Evolutionary conservation across 2,329 filamentous ascomycete genomes (phyloP).

Genomic region (Colletotrichum phormii): DNA sequence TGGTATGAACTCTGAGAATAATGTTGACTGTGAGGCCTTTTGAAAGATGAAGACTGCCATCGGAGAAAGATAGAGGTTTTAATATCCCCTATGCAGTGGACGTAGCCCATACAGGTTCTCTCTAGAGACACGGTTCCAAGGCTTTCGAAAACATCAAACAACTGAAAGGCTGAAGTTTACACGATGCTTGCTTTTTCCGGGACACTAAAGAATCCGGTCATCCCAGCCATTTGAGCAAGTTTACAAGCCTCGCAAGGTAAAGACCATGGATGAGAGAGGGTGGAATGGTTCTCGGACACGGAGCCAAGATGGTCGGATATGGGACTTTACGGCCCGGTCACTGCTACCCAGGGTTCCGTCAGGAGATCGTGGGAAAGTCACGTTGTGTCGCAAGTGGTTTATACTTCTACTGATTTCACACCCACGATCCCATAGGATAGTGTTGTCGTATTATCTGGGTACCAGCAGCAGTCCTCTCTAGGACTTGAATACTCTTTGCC

Average conservation of each 20-base stretch:
- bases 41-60: no score
- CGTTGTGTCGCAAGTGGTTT: background rate
- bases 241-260: background rate
- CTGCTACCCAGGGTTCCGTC: background rate
- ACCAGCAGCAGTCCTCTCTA: background rate
- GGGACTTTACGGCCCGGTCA: no score
- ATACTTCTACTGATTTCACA: background rate
- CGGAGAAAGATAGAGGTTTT: no score
- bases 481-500: background rate
- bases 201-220: background rate
- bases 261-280: background rate
- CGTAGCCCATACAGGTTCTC: no score
- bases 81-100: no score
- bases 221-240: background rate
- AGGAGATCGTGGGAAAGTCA: background rate
- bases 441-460: background rate
- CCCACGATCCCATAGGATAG: background rate
- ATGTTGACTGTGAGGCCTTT: no score
- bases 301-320: background rate
- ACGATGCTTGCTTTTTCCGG: no score
- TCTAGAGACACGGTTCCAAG: no score
- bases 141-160: no score
- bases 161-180: no score
- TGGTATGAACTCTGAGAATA: no score
- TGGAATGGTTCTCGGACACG: background rate